Evolutionary conservation across 805 yeast species (phyloP).

Genomic region (Metschnikowia orientalis): DNA sequence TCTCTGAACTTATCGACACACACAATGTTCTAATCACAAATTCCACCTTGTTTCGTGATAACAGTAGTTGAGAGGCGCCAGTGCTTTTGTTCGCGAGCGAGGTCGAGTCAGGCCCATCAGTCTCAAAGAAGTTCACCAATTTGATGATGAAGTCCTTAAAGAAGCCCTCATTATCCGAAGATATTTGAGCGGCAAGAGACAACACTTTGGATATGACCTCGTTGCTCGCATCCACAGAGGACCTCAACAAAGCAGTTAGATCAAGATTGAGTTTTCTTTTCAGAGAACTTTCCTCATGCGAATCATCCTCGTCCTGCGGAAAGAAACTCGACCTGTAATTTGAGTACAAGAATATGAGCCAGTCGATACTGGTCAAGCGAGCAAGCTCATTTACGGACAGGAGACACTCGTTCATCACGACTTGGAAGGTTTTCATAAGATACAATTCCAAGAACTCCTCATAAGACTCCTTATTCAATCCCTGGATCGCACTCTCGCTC

Average conservation of each 20-base stretch:
- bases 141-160: slow-evolving; percentile 73
- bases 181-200: slow-evolving; percentile 66
- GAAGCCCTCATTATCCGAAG: slow-evolving; percentile 70
- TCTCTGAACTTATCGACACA: slow-evolving; percentile 72
- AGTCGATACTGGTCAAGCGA: slow-evolving; percentile 77
- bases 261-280: slow-evolving; percentile 35
- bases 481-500: slow-evolving; percentile 50
- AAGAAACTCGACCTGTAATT: slow-evolving; percentile 45
- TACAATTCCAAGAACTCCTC: slow-evolving; percentile 40
- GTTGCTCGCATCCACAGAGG: slow-evolving; percentile 65
- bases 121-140: slow-evolving; percentile 63
- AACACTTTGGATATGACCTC: slow-evolving; percentile 72
- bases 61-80: slow-evolving; percentile 12
- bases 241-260: slow-evolving; percentile 71
- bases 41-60: slow-evolving; percentile 60
- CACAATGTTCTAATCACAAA: slow-evolving; percentile 82
- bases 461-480: slow-evolving; percentile 36
- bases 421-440: slow-evolving; percentile 54
- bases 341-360: slow-evolving; percentile 79
- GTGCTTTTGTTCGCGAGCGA: slow-evolving; percentile 3
- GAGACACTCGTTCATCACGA: slow-evolving; percentile 59
- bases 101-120: slow-evolving; percentile 39
- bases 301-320: slow-evolving; percentile 31
- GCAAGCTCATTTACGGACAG: slow-evolving; percentile 61
- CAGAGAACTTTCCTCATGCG: slow-evolving; percentile 9